Base-by-base conservation (phyloP, 805 yeast species). In the Jamesozyma rosinii region DNA sequence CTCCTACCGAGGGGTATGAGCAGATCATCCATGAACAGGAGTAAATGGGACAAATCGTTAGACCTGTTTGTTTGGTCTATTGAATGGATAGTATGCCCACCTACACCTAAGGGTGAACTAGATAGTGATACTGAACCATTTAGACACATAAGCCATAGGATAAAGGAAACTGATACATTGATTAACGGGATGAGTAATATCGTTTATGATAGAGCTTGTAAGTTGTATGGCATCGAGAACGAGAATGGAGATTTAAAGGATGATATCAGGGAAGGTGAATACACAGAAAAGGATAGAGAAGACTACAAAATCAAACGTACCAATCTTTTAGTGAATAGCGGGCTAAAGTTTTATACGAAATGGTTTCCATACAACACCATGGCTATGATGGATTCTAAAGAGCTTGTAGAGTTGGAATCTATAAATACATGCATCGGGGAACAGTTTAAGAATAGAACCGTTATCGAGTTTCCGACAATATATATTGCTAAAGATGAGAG, bases 381-480 rank as follows among this genome's bases (percentile, higher is more conserved):
- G 4, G 49, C 47, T 19, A 52, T 54, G 8, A 57, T 58, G 19
- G 64, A 64, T 33, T 54, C 70, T 1, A 64, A 58, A 19, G 63
- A 67, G 27, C 53, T 75, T 21, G 60, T 77, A 2, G 55, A 58
- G 34, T 33, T 79, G 14, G 64, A 68, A 20, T 45, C 51, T 18
- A 42, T 58, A 0, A 59, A 53, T 1, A 51, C 50, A n/a, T 44
- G 65, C 19, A 52, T 84, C 1, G 73, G 74, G 0, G 75, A 72
- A 20, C 67, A 68, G 1, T 51, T 87, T n/a, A 64, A 66, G 45
- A 77, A 77, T 30, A 70, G 71, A 44, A 68, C 78, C 0, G 83
- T 87, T 0, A 69, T 86, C 30, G 96, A 87, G 57, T 87, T 74
- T 50, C 95, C 96, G 0, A 81, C 88, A 0, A 66, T 87, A 4